Evolutionary conservation across 768 basidiomycete genomes (phyloP), one percentile per base, ranked within the genome.

Genomic region (Hypsizygus marmoreus): DNA sequence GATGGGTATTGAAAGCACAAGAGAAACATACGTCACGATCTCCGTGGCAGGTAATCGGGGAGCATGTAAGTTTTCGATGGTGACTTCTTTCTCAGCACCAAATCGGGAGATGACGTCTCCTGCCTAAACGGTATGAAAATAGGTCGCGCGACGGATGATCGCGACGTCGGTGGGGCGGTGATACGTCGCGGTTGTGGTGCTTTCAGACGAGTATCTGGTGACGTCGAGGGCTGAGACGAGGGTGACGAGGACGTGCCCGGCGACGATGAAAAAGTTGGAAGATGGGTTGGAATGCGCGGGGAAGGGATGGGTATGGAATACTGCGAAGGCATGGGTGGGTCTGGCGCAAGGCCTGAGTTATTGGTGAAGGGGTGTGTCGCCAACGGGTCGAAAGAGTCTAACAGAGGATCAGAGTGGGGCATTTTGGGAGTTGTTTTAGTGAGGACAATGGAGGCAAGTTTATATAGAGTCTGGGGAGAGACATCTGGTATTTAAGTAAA

Each of bases 361-460:
- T 74, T 74, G 26, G 79, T 82, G 70, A 83, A 84, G 8, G 80
- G 79, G 59, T 84, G 79, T 14, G 70, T 72, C 16, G 75, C 77
- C 56, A 77, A 76, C 30, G 81, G 81, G 67, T 84, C 69, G 56
- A 84, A 83, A 17, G 77, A 75, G 16, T 67, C 63, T 54, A 71
- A n/a, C n/a, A n/a, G n/a, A n/a, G n/a, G 67, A 8, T 67, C 48
- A 38, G 67, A 67, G 28, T 57, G 63, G 1, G 65, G 28, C 70
- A 70, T 73, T 40, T 35, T 39, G 39, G 38, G 14, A 45, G 22
- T n/a, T 19, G 28, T 24, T 23, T 8, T 13, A 22, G 2, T 3
- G 12, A 19, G n/a, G 44, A 49, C 43, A 40, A 34, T 33, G 46
- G 42, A 19, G 35, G 44, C 38, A 28, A 36, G 34, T 17, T 30